Evolutionary conservation across 495 filamentous ascomycete species (phyloP).

Genomic region (Daldinia bambusicola): DNA sequence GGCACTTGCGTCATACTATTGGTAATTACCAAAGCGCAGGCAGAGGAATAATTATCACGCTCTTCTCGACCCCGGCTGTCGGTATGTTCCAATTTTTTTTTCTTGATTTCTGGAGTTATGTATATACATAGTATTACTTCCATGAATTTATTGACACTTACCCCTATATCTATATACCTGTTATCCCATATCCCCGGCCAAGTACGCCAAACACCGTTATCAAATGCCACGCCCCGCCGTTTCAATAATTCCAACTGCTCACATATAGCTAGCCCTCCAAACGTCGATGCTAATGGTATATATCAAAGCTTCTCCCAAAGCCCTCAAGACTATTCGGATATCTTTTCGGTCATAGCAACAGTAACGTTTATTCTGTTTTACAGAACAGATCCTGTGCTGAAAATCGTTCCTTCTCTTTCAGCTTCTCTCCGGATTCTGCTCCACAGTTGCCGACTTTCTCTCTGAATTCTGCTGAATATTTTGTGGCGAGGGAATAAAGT

Average conservation of each 20-base stretch:
- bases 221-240: constrained; percentile 8
- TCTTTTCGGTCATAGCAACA: neutral
- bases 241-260: constrained; percentile 17
- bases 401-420: constrained; percentile 29
- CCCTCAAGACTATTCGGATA: neutral
- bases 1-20: constrained; percentile 73
- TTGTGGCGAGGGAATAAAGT: constrained; percentile 51
- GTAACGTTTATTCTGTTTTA: constrained; percentile 13
- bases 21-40: constrained; percentile 50
- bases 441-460: constrained; percentile 54
- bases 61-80: neutral
- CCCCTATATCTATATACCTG: too few relatives aligned
- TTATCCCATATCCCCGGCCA: constrained; percentile 5
- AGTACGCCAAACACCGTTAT: constrained; percentile 26
- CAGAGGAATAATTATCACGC: neutral
- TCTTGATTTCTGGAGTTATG: constrained; percentile 17
- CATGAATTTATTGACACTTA: constrained; percentile 26
- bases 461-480: constrained; percentile 57
- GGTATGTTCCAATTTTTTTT: neutral
- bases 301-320: constrained; percentile 15
- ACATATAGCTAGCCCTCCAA: neutral
- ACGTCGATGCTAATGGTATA: constrained; percentile 12
- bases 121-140: constrained; percentile 35
- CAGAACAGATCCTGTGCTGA: constrained; percentile 51
- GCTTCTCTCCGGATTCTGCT: constrained; percentile 35